Base-by-base conservation (phyloP, 2,329 filamentous ascomycete species). In the Amylocarpus encephaloides region DNA sequence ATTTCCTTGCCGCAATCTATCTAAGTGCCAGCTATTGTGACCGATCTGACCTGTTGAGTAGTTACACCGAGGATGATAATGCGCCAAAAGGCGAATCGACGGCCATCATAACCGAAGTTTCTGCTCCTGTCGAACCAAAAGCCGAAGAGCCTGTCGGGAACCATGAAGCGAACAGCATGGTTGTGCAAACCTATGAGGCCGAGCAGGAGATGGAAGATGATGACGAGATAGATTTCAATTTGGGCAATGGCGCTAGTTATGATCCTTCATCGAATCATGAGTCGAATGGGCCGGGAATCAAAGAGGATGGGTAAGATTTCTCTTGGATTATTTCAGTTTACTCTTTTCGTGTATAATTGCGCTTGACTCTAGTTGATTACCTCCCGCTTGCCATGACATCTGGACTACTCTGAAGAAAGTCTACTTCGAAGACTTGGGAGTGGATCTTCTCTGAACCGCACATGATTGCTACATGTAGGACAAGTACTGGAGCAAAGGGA, bases 241-340 rank as follows among this genome's bases (percentile, higher is more conserved):
- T 80, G 52, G 75, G 75, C 41, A 67, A 66, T 54, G 63, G 65
- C 51, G 66, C 59, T 51, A 56, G 53, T 42, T 62, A 63, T 55
- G 59, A 63, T 53, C 58, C 61, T 39, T 49, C 62, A 38, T 46
- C 51, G 34, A 55, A 55, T 5, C 61, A 66, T 50, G 67, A 71
- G 43, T 50, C 65, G 41, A 72, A 73, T 58, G 80, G 78, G 53
- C 82, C 86, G 54, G 85, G 83, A 53, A 87, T 91, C 50, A 94
- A 94, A 71, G 88, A 94, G 80, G 88, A 94, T 67, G 88, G 88
- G 88, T 94, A 83, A 91, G 88, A 82, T 60, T 59, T 49, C 51
- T 58, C 62, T 42, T 45, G 32, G 56, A 59, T 61, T 52, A 46
- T 54, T 58, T 43, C 50, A 13, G 22, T 26, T 43, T 33, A 47